Base-by-base conservation (phyloP, 2,329 filamentous ascomycete species). In the Colletotrichum sp. region DNA sequence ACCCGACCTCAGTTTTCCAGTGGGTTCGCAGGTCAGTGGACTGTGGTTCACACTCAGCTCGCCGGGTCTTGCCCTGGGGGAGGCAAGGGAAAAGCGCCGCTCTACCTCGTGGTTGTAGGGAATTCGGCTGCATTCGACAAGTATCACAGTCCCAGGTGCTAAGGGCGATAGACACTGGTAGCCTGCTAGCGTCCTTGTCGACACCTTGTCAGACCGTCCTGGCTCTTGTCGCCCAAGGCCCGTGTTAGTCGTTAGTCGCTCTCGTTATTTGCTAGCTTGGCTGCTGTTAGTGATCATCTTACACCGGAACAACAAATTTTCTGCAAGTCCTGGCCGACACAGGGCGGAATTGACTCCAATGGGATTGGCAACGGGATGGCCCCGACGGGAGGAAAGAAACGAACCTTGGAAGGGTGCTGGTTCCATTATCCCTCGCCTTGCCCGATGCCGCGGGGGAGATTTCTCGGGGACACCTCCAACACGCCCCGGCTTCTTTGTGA, bases 101-200 rank as follows among this genome's bases (percentile, higher is more conserved):
- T 68, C n/a, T 64, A 71, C 71, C 71, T 73, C 32, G 43, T 74
- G 24, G 58, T 34, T 30, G 71, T 70, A 74, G 24, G 71, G 55
- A 28, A 30, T 34, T 13, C 32, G 52, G 30, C n/a, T 61, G 52
- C 15, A n/a, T 8, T 55, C 24, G 15, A 28, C 64, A 55, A 24
- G 55, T 68, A 72, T 34, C 28, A 43, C 8, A 24, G 13, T 52
- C 43, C 43, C 38, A n/a, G 38, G 18, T 48, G 43, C 43, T 52
- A 52, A 52, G 43, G 43, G 43, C n/a, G 10, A 21, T 52, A 52
- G 43, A 52, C 8, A 52, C 43, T 12, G n/a, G 6, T 52, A 21
- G 43, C 43, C 12, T 52, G 24, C 24, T 60, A 60, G 57, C 57
- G 24, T 30, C 57, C 24, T n/a, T 30, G 21, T 26, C 57, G 57